Base-by-base conservation (phyloP, 2,329 filamentous ascomycete species). In the Clarireedia homoeocarpa region DNA sequence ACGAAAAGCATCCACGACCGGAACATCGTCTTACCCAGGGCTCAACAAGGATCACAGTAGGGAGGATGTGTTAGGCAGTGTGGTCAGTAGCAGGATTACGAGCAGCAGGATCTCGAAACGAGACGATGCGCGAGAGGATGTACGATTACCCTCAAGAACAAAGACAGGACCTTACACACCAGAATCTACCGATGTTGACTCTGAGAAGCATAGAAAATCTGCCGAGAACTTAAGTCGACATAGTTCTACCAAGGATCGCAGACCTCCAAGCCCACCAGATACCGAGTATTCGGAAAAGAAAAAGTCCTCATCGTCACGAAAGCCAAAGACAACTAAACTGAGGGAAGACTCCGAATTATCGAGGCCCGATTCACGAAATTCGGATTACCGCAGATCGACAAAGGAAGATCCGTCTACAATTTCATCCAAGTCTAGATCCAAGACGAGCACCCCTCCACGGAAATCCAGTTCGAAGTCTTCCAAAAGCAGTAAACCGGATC, bases 11-110 rank as follows among this genome's bases (percentile, higher is more conserved):
- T 68, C 66, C 53, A 62, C 67, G 10, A 63, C 66, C 45, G 67
- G 66, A 26, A 57, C 66, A 17, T 62, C 61, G 4, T 69, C 67
- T 14, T 95, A 96, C 69, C 89, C 91, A 1, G 79, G 80, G 10
- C 90, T 95, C 71, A 94, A 88, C 73, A 96, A 95, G 73, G 88
- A 88, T 12, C 89, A 95, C 71, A 95, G 90, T 76, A 94, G 91
- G 71, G 92, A 96, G 73, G 82, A 84, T 46, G 82, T 96, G 53
- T 34, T 34, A 34, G 30, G 30, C 30, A 34, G 30, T 34, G 30
- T 12, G 4, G 30, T 34, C 30, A 34, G 12, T 34, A 34, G 30
- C 30, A 34, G 30, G 10, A 9, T 34, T 12, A 34, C 30, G 30
- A 34, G 30, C 12, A 34, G 30, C 30, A 34, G 30, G 30, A 34